A percentile compares a stretch with the other conserved stretches of the same genome.
Evolutionary conservation across 2,329 filamentous ascomycete species (phyloP).

Genomic region (Diaporthe sp.): DNA sequence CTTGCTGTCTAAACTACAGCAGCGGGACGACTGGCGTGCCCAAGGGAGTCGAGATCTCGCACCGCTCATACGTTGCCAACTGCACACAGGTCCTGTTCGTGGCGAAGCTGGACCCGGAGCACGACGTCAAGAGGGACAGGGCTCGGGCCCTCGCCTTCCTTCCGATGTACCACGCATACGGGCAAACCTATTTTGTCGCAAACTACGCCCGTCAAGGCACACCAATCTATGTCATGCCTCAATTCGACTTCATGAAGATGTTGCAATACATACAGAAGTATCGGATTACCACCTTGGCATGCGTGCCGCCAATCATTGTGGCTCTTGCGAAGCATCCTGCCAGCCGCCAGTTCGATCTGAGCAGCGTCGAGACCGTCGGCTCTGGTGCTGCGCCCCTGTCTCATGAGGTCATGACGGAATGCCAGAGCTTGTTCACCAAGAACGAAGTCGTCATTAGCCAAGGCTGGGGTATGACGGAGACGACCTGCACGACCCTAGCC

Average conservation of each 20-base stretch:
- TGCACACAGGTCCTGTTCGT: constrained; percentile 70
- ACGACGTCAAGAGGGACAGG: constrained; percentile 56
- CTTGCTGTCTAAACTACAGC: constrained; percentile 83
- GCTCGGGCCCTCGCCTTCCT: constrained; percentile 74
- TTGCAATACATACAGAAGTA: constrained; percentile 77
- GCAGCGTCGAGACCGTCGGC: constrained; percentile 70
- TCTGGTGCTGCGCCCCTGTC: constrained; percentile 80
- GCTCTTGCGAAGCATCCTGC: constrained; percentile 79
- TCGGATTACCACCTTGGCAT: constrained; percentile 74
- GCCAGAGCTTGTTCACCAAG: constrained; percentile 67
- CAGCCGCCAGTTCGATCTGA: constrained; percentile 76
- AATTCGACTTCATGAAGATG: constrained; percentile 82
- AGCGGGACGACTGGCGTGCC: constrained; percentile 85
- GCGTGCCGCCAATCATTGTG: constrained; percentile 84
- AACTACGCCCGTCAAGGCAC: constrained; percentile 68
- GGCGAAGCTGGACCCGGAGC: constrained; percentile 61
- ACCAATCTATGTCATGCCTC: constrained; percentile 83
- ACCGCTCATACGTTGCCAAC: constrained; percentile 82
- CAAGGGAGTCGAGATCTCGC: constrained; percentile 88
- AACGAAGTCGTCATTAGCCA: constrained; percentile 63
- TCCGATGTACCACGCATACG: constrained; percentile 82
- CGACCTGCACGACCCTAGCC: constrained; percentile 77
- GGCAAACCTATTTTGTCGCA: constrained; percentile 79
- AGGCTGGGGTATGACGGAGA: constrained; percentile 91
- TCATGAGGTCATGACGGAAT: constrained; percentile 69